Evolutionary conservation across 306 rosid genomes (phyloP).

Genomic region (Quercus cerris): DNA sequence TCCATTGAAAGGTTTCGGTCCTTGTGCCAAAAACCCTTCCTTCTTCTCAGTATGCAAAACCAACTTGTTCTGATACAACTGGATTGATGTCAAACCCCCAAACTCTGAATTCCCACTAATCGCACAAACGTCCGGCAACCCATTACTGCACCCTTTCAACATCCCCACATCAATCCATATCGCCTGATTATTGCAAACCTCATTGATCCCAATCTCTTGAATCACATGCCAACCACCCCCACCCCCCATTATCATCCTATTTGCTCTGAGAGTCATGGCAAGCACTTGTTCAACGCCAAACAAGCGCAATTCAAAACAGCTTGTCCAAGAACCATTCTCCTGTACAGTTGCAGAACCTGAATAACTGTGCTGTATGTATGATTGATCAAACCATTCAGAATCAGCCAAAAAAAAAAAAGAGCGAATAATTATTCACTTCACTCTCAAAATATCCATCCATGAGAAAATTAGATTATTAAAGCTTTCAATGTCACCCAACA

Average conservation of each 20-base stretch:
- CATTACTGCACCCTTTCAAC: conserved; percentile 71
- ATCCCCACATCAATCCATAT: conserved; percentile 23
- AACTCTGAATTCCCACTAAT: conserved; percentile 31
- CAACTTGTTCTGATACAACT: not conserved
- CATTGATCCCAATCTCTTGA: conserved; percentile 64
- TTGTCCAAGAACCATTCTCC: no score
- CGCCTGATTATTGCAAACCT: conserved; percentile 53
- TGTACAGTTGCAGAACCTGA: no score
- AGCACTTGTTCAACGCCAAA: conserved; percentile 10
- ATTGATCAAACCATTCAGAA: no score
- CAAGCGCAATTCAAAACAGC: no score
- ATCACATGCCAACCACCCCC: conserved; percentile 42
- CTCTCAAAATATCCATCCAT: no score
- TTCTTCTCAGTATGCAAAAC: conserved; percentile 22
- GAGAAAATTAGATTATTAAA: no score
- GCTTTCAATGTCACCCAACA: no score
- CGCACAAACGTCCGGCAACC: conserved; percentile 81
- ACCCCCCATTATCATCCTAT: conserved; percentile 60
- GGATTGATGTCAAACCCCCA: conserved; percentile 55
- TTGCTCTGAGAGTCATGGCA: conserved; percentile 66
- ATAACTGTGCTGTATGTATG: no score
- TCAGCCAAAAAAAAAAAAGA: no score
- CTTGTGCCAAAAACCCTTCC: conserved; percentile 34
- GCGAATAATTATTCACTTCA: no score
- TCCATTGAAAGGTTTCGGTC: conserved; percentile 56